phyloP scores from a whole-genome alignment of 108 stramenopile species.

The Stephanodiscus minutulus region DNA sequence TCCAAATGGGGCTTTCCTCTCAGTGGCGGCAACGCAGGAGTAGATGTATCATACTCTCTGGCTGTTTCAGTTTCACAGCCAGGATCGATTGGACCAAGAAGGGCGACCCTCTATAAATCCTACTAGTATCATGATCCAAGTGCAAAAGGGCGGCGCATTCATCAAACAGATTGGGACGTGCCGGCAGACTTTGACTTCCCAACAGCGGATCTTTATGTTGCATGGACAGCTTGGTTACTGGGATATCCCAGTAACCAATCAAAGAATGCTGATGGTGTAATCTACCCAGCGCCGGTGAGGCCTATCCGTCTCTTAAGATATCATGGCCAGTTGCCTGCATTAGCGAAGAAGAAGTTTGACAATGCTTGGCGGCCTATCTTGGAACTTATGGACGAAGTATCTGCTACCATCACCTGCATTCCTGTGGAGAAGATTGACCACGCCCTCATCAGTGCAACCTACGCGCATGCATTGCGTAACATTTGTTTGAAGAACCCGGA shows the following conservation, averaged over 20 bases:
- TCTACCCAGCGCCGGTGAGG: not conserved
- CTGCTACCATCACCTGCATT: too few relatives aligned
- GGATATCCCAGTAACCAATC: not conserved
- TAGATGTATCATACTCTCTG: not conserved
- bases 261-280: not conserved
- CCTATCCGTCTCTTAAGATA: not conserved
- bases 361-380: not conserved
- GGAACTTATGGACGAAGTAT: too few relatives aligned
- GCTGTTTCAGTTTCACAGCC: too few relatives aligned
- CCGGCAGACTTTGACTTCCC: not conserved
- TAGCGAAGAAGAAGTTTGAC: conserved; percentile 2
- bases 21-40: not conserved
- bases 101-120: not conserved
- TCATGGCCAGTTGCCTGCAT: not conserved
- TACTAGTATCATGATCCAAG: not conserved
- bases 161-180: conserved; percentile 1
- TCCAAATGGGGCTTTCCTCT: not conserved
- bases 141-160: not conserved
- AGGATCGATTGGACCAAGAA: too few relatives aligned
- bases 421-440: too few relatives aligned
- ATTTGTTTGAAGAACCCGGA: too few relatives aligned
- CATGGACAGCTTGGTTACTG: conserved; percentile 8
- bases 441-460: too few relatives aligned
- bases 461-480: too few relatives aligned
- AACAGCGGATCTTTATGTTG: conserved; percentile 3